phyloP scores from a whole-genome alignment of 2,329 filamentous ascomycete species.

The Pseudopyricularia cyperi region DNA sequence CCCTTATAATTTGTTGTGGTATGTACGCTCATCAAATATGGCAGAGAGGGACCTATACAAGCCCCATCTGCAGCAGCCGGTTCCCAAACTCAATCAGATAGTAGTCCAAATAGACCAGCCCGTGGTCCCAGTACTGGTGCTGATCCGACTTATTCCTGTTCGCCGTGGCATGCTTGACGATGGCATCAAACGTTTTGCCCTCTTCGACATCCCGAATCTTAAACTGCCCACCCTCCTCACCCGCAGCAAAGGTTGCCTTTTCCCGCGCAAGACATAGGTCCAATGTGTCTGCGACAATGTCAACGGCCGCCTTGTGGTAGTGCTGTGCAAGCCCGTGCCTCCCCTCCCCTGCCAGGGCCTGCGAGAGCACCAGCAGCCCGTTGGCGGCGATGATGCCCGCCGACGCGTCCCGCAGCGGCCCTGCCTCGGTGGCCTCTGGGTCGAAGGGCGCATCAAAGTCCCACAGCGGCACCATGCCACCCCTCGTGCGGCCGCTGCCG shows the following conservation, averaged over 20 bases:
- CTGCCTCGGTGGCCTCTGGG: constrained; percentile 2
- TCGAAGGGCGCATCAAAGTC: constrained; percentile 25
- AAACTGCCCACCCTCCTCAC: background rate
- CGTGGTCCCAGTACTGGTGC: constrained; percentile 16
- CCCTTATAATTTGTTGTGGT: no score
- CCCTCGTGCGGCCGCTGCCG: constrained; percentile 6
- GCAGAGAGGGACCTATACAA: no score
- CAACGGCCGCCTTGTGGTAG: constrained; percentile 15
- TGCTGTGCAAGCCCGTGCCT: constrained; percentile 6
- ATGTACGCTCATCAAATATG: no score
- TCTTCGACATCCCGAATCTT: constrained; percentile 5
- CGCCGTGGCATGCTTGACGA: constrained; percentile 16
- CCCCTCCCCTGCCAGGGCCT: constrained; percentile 14
- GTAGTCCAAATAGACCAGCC: constrained; percentile 33
- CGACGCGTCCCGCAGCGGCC: constrained; percentile 17
- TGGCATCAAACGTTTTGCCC: constrained; percentile 12
- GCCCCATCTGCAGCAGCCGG: constrained; percentile 21
- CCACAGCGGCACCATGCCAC: constrained; percentile 17
- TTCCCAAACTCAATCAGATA: constrained; percentile 31
- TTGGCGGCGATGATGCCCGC: constrained; percentile 27
- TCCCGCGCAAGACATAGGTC: constrained; percentile 13
- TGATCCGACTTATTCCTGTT: constrained; percentile 14
- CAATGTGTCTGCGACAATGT: constrained; percentile 17
- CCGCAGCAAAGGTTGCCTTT: background rate
- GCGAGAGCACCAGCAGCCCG: constrained; percentile 24